phyloP scores from a whole-genome alignment of 2,329 filamentous ascomycete species.

The Coniosporium tulheliwenetii region DNA sequence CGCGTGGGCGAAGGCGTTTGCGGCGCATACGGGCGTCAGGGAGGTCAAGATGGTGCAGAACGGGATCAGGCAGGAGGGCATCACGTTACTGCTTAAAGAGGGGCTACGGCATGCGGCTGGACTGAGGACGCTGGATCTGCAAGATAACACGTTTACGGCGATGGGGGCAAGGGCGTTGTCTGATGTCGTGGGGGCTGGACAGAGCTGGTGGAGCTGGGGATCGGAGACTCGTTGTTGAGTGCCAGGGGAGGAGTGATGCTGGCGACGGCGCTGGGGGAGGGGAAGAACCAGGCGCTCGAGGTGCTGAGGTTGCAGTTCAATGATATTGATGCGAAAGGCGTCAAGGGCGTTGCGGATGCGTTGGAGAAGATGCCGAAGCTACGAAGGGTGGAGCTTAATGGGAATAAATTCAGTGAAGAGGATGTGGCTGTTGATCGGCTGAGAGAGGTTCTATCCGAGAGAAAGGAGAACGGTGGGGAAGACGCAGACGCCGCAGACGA shows the following conservation, averaged over 20 bases:
- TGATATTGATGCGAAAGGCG: conserved; percentile 66
- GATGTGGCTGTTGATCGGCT: conserved; percentile 56
- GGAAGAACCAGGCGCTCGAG: conserved; percentile 66
- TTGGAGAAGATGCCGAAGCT: conserved; percentile 58
- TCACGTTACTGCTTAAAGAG: conserved; percentile 61
- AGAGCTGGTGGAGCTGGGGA: conserved; percentile 63
- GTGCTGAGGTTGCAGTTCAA: conserved; percentile 81
- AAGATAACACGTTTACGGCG: conserved; percentile 93
- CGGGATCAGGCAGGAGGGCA: conserved; percentile 87
- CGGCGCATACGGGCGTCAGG: conserved; percentile 66
- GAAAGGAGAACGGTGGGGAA: conserved; percentile 12
- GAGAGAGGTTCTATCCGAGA: conserved; percentile 45
- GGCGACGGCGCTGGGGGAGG: conserved; percentile 55
- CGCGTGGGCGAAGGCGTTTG: conserved; percentile 81
- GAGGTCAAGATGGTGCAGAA: conserved; percentile 97
- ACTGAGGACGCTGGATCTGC: conserved; percentile 70
- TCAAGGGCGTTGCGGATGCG: conserved; percentile 56
- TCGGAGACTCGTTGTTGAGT: conserved; percentile 76
- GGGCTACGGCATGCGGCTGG: conserved; percentile 56
- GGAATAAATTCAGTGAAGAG: conserved; percentile 86
- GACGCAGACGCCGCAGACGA: conserved; percentile 36
- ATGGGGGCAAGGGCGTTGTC: conserved; percentile 66
- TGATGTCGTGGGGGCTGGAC: conserved; percentile 61
- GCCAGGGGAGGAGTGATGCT: conserved; percentile 62
- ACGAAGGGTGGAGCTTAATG: conserved; percentile 82